Evolutionary conservation across 352 stramenopile genomes (phyloP).

Genomic region (Phytophthora vignae): DNA sequence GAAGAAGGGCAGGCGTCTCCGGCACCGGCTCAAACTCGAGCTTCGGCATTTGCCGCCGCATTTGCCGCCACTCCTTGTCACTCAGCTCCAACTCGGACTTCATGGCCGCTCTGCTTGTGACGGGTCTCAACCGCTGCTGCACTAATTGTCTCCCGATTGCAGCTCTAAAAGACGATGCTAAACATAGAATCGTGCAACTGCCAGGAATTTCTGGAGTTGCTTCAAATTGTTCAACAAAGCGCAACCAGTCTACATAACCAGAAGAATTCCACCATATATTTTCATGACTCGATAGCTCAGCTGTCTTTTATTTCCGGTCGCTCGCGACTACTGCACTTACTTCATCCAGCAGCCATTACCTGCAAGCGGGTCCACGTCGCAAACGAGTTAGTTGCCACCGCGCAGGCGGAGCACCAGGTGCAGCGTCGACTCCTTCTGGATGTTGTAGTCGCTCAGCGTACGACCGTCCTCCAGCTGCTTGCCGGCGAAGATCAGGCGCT

Average conservation of each 20-base stretch:
- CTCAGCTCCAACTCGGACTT: constrained; percentile 38
- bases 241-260: neutral
- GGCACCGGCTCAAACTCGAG: constrained; percentile 74
- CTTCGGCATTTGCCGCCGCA: constrained; percentile 57
- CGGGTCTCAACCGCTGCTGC: too few species aligned
- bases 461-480: constrained; percentile 96
- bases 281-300: constrained; percentile 19
- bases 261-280: constrained; percentile 13
- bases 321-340: constrained; percentile 19
- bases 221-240: too few species aligned
- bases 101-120: constrained; percentile 6
- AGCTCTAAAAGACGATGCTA: too few species aligned
- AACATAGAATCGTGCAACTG: too few species aligned
- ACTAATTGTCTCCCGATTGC: too few species aligned
- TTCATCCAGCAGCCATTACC: constrained; percentile 4
- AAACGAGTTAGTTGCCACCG: constrained; percentile 52
- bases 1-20: constrained; percentile 57
- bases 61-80: constrained; percentile 68
- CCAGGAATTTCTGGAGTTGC: too few species aligned
- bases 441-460: constrained; percentile 94
- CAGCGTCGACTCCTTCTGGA: constrained; percentile 96
- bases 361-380: neutral
- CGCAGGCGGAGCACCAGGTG: constrained; percentile 95
- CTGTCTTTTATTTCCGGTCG: neutral
- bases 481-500: constrained; percentile 53